phyloP scores from a whole-genome alignment of 164 flowering plant species.

The Litsea cubeba region DNA sequence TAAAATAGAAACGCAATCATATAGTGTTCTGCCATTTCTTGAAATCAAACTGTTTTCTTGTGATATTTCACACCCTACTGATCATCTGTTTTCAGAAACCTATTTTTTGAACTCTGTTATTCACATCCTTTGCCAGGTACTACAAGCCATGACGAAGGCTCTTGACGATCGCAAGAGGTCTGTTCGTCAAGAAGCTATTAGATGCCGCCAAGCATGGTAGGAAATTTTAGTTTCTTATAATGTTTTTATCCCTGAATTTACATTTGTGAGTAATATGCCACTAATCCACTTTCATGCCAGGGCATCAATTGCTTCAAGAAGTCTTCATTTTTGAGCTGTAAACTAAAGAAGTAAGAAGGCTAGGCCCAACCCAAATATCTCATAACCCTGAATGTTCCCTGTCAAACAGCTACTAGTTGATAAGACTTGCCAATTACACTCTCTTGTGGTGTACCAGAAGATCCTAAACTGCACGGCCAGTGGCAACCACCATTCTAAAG shows the following conservation, averaged over 20 bases:
- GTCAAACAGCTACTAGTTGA: no score
- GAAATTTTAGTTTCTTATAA: background rate
- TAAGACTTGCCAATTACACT: no score
- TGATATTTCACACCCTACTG: background rate
- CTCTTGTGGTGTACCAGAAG: no score
- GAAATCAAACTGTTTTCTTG: background rate
- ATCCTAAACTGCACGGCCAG: no score
- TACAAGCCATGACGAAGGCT: conserved; percentile 50
- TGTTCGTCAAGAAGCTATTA: conserved; percentile 90
- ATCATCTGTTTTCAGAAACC: background rate
- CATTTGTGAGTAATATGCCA: background rate
- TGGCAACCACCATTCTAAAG: no score
- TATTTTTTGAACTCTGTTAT: background rate
- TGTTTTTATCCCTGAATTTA: background rate
- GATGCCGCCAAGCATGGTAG: conserved; percentile 88
- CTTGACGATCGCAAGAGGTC: conserved; percentile 87
- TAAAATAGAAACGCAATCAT: background rate
- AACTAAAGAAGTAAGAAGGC: background rate
- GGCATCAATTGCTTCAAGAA: conserved; percentile 39
- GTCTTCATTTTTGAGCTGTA: conserved; percentile 20
- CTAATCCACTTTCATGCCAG: conserved; percentile 17
- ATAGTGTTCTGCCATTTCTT: background rate
- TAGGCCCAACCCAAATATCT: background rate
- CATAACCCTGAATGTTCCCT: no score
- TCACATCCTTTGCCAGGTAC: conserved; percentile 41